Evolutionary conservation across 805 yeast species (phyloP), one percentile per base, ranked within the genome.

Genomic region (Yamadazyma sp.): DNA sequence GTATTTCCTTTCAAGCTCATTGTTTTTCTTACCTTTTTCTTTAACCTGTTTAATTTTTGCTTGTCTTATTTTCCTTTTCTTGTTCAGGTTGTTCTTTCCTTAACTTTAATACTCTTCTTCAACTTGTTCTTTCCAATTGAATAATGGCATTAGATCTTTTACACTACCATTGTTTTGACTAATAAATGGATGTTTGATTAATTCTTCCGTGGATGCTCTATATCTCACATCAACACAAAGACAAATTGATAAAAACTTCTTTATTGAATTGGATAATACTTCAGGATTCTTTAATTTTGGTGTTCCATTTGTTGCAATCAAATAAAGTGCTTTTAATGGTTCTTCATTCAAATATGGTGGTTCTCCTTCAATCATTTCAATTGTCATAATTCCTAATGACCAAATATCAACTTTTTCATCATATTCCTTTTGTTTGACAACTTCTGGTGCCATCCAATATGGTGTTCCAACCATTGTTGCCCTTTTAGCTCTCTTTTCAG

Each of bases 381-480:
- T 84, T 3, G 89, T 80, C 93, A 83, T 83, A 44, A 83, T 84
- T 30, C 93, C 93, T 39, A 83, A 60, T 3, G 86, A 79, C 93
- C 93, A 83, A 16, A 84, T 80, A 51, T 83, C 93, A 18, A 83
- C 87, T 54, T 84, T 84, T 33, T 83, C 86, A 31, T 83, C 93
- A 52, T 83, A 83, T 44, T 82, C 87, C 50, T 82, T 81, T 50
- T 81, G 86, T 47, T 77, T 78, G 25, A 83, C 88, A 29, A 83
- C 88, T 58, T 83, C 93, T 1, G 93, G 93, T 0, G 93, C 93
- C 93, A 83, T 83, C 93, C 93, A 83, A 58, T 83, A 83, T 7
- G 93, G 91, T 1, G 93, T 83, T 5, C 93, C 93, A 4, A 83
- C 93, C 91, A 83, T 82, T 3, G 93, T 83, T 20, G 87, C 85